Evolutionary conservation across 352 stramenopile genomes (phyloP).

Genomic region (Stramenopiles sp.): DNA sequence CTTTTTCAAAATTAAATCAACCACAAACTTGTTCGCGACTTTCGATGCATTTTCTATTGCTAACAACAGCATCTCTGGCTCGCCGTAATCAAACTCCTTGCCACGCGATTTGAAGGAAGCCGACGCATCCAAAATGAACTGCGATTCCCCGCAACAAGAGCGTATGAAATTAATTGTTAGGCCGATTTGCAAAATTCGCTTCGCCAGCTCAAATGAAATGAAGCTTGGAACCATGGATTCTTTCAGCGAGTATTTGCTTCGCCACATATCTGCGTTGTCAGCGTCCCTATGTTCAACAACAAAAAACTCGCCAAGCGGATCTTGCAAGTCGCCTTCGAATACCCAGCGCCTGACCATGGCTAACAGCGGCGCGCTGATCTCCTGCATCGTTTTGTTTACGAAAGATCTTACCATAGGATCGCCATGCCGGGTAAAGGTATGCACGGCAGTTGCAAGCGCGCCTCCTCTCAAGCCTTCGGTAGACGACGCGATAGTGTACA

Average conservation of each 20-base stretch:
- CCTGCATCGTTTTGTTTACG: slow-evolving; percentile 28
- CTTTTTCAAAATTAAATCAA: slow-evolving; percentile 68
- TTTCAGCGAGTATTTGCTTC: slow-evolving; percentile 54
- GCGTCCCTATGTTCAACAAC: slow-evolving; percentile 46
- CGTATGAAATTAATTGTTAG: slow-evolving; percentile 98
- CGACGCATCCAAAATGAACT: slow-evolving; percentile 28
- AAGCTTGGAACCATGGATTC: slow-evolving; percentile 59
- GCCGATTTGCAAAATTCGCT: slow-evolving; percentile 79
- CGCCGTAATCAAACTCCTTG: neutral
- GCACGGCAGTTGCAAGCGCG: slow-evolving; percentile 57
- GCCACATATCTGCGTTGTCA: slow-evolving; percentile 49
- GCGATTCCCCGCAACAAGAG: slow-evolving; percentile 67
- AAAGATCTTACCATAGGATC: slow-evolving; percentile 37
- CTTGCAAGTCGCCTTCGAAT: slow-evolving; percentile 30
- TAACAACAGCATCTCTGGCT: slow-evolving; percentile 28
- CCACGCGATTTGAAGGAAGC: neutral
- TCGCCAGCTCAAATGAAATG: slow-evolving; percentile 52
- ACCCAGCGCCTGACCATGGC: slow-evolving; percentile 28
- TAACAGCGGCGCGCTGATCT: slow-evolving; percentile 29
- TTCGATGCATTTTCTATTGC: slow-evolving; percentile 52
- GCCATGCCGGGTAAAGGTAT: slow-evolving; percentile 68
- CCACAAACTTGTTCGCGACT: slow-evolving; percentile 63
- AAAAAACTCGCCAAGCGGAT: slow-evolving; percentile 47
- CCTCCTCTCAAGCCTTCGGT: slow-evolving; percentile 34
- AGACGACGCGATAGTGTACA: slow-evolving; percentile 48